phyloP scores from a whole-genome alignment of 2,329 filamentous ascomycete species.

The Dendrostoma leiphaemia region DNA sequence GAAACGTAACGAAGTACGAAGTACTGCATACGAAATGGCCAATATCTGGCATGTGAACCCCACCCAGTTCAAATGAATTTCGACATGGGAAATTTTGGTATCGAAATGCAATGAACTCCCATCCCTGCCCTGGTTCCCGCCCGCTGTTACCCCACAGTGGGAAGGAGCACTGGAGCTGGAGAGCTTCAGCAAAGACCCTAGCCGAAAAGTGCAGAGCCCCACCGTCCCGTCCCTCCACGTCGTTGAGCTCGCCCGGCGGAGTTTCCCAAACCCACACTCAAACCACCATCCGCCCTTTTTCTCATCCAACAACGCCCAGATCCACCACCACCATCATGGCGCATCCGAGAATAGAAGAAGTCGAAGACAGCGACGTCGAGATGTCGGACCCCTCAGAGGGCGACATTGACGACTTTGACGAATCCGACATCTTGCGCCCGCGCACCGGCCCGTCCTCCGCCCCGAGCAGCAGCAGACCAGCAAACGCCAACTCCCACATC shows the following conservation, averaged over 20 bases:
- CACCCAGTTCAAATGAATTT: too few relatives aligned
- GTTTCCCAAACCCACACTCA: background rate
- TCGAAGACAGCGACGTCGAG: constrained; percentile 74
- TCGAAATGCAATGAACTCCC: background rate
- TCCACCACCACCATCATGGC: constrained; percentile 57
- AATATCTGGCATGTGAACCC: too few relatives aligned
- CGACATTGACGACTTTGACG: constrained; percentile 67
- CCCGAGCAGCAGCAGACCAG: constrained; percentile 2
- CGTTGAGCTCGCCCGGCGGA: constrained; percentile 6
- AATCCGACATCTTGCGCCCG: constrained; percentile 54
- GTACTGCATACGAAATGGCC: too few relatives aligned
- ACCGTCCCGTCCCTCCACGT: constrained; percentile 11
- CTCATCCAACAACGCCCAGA: background rate
- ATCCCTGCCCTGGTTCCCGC: too few relatives aligned
- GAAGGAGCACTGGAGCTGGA: background rate
- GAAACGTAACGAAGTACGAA: too few relatives aligned
- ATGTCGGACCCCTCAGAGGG: constrained; percentile 83
- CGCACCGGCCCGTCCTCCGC: constrained; percentile 27
- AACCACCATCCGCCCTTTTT: background rate
- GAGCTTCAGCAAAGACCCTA: constrained; percentile 1
- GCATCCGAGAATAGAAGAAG: constrained; percentile 87
- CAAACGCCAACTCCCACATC: constrained; percentile 23
- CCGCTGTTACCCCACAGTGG: background rate
- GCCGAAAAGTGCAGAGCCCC: constrained; percentile 2
- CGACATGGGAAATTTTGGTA: background rate